Conservation (phyloP, 2,329 filamentous ascomycete species). For the Arthroderma sp. region DNA sequence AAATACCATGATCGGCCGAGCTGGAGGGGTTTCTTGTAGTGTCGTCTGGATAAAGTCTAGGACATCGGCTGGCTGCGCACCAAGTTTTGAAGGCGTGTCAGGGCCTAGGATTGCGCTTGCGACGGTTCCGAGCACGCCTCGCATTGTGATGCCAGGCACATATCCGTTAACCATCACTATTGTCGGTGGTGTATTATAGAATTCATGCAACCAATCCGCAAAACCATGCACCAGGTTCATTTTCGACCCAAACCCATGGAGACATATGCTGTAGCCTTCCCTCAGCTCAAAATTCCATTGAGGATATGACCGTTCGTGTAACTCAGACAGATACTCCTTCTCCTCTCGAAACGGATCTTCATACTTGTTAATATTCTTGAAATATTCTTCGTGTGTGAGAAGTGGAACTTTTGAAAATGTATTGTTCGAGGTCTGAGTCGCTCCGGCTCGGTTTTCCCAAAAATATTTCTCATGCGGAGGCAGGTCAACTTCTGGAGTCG, state of each 20-base stretch:
- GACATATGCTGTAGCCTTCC: constrained; percentile 74
- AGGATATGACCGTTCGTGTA: constrained; percentile 70
- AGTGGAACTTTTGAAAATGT: constrained; percentile 61
- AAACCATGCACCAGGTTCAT: constrained; percentile 60
- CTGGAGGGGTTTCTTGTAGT: constrained; percentile 38
- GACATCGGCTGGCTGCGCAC: constrained; percentile 55
- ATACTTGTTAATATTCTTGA: constrained; percentile 51
- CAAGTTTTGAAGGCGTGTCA: constrained; percentile 36
- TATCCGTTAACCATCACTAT: constrained; percentile 87
- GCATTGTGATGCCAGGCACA: constrained; percentile 32
- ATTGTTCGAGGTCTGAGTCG: constrained; percentile 74
- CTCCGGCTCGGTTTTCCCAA: constrained; percentile 73
- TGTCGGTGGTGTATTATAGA: constrained; percentile 25
- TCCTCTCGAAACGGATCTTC: constrained; percentile 58
- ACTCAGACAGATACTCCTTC: constrained; percentile 54
- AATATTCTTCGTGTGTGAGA: constrained; percentile 87
- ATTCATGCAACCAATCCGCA: constrained; percentile 53
- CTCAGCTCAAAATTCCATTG: constrained; percentile 89
- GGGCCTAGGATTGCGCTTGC: constrained; percentile 45
- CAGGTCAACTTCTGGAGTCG: constrained; percentile 67
- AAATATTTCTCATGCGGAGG: constrained; percentile 88
- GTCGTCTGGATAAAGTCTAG: constrained; percentile 52
- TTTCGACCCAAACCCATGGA: constrained; percentile 92
- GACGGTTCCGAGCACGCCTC: constrained; percentile 43
- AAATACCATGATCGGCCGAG: constrained; percentile 48